These are phyloP conservation scores for Domatiomyces catenatus DNA, from an alignment of 2,329 filamentous ascomycete genomes.

Conservation along the genomic window DNA sequence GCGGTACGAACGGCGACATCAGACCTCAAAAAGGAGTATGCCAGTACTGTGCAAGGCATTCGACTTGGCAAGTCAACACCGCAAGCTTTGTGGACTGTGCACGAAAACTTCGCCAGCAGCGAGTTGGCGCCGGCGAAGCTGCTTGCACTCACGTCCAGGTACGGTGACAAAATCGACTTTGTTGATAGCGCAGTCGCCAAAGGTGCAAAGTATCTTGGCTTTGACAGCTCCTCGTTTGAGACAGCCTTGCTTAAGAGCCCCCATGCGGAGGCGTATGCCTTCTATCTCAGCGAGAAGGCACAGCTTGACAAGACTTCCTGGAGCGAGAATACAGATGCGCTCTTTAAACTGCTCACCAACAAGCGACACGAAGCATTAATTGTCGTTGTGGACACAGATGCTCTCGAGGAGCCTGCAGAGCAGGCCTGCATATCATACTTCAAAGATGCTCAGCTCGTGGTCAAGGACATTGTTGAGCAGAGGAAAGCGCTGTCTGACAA, in stretches of 20 bases:
- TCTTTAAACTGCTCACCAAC: conserved; percentile 14
- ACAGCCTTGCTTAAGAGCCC: background rate
- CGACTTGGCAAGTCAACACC: conserved; percentile 8
- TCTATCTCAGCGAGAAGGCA: conserved; percentile 14
- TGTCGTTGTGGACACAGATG: conserved; percentile 17
- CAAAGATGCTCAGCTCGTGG: conserved; percentile 7
- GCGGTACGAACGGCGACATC: conserved; percentile 3
- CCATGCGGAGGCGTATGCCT: conserved; percentile 14
- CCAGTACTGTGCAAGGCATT: conserved; percentile 7
- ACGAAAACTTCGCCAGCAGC: conserved; percentile 4
- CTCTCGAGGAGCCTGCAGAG: conserved; percentile 6
- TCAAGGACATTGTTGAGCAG: conserved; percentile 12
- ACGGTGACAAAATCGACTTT: conserved; percentile 16
- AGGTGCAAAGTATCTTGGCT: conserved; percentile 17
- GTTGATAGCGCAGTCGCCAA: conserved; percentile 10
- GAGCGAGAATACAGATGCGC: conserved; percentile 11
- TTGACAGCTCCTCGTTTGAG: conserved; percentile 2
- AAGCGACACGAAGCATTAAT: conserved; percentile 4
- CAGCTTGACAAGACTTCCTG: conserved; percentile 10
- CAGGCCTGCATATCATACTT: conserved; percentile 12
- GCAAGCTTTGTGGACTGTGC: conserved; percentile 7
- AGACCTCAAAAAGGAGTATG: conserved; percentile 7
- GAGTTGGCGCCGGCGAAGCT: conserved; percentile 8
- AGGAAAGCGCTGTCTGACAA: conserved; percentile 14
- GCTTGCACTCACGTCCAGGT: conserved; percentile 1